A percentile compares a stretch with the other conserved stretches of the same genome.
Evolutionary conservation across 768 basidiomycete genomes (phyloP).

Genomic region (Austroboletus eburneus): DNA sequence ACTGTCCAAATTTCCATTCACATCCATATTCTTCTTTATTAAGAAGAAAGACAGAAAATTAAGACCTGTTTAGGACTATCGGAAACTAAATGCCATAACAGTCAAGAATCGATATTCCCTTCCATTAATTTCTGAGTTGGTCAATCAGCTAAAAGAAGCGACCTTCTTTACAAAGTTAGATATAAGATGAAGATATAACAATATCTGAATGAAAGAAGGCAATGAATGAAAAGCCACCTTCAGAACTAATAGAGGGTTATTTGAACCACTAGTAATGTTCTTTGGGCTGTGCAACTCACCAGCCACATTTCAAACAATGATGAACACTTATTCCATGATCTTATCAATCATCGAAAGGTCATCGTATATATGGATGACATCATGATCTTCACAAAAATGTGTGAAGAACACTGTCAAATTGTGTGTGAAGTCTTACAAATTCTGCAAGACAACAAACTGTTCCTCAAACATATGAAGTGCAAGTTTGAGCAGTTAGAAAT

Average conservation of each 20-base stretch:
- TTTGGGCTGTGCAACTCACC: conserved; percentile 5
- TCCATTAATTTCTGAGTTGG: conserved; percentile 19
- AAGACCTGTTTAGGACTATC: conserved; percentile 32
- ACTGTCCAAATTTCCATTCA: conserved; percentile 17
- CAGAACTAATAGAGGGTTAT: background rate
- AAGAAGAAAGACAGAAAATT: conserved; percentile 35
- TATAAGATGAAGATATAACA: conserved; percentile 32
- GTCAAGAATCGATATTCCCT: conserved; percentile 27
- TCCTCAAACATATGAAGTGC: background rate
- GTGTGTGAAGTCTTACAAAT: background rate
- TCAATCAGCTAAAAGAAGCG: conserved; percentile 19
- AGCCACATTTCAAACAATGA: conserved; percentile 22
- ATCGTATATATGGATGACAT: conserved; percentile 42
- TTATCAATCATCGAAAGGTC: conserved; percentile 10
- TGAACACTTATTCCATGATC: conserved; percentile 20
- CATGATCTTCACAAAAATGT: conserved; percentile 28
- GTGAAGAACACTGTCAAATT: conserved; percentile 24
- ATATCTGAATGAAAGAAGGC: conserved; percentile 23
- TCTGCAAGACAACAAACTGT: background rate
- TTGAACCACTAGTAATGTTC: conserved; percentile 3
- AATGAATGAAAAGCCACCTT: conserved; percentile 35
- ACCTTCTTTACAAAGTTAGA: conserved; percentile 29
- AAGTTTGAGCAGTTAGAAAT: background rate
- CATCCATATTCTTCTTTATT: conserved; percentile 27
- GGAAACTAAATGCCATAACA: conserved; percentile 22